phyloP scores from a whole-genome alignment of 2,329 filamentous ascomycete genomes.

The Coniochaeta sp. region DNA sequence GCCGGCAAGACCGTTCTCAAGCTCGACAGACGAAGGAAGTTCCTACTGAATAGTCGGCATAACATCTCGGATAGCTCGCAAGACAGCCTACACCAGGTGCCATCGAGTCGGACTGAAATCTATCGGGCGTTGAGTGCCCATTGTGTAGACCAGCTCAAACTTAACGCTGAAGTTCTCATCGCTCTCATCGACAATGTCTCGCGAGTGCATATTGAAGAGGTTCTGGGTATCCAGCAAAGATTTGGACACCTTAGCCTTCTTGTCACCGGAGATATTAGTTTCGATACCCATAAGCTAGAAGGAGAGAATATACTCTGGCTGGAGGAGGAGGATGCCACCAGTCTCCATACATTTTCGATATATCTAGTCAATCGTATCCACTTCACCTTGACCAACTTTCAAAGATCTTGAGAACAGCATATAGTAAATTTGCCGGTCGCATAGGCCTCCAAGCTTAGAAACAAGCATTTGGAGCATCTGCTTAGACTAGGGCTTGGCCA shows the following conservation, averaged over 20 bases:
- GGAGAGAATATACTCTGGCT: conserved; percentile 58
- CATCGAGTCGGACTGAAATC: conserved; percentile 50
- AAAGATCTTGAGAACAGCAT: conserved; percentile 52
- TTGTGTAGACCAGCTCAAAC: conserved; percentile 57
- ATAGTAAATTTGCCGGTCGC: conserved; percentile 45
- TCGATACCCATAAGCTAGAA: conserved; percentile 57
- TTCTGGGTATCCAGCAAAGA: conserved; percentile 31
- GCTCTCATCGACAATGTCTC: conserved; percentile 58
- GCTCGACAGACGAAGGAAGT: conserved; percentile 33
- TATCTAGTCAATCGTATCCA: conserved; percentile 26
- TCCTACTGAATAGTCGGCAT: conserved; percentile 18
- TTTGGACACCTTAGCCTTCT: conserved; percentile 16
- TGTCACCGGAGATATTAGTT: conserved; percentile 23
- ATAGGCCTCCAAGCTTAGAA: conserved; percentile 45
- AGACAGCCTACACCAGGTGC: conserved; percentile 44
- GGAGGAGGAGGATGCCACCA: conserved; percentile 50
- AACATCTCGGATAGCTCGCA: conserved; percentile 31
- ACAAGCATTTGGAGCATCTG: conserved; percentile 54
- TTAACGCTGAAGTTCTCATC: conserved; percentile 56
- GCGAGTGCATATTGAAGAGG: conserved; percentile 33
- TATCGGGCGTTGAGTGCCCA: conserved; percentile 42
- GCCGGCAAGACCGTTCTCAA: conserved; percentile 16
- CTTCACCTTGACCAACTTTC: conserved; percentile 20
- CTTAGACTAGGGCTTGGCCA: conserved; percentile 51
- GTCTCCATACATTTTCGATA: conserved; percentile 37